These are phyloP conservation scores for Tilletiaria anomala DNA, from an alignment of 1,284 basidiomycete genomes.

Conservation along the genomic window DNA sequence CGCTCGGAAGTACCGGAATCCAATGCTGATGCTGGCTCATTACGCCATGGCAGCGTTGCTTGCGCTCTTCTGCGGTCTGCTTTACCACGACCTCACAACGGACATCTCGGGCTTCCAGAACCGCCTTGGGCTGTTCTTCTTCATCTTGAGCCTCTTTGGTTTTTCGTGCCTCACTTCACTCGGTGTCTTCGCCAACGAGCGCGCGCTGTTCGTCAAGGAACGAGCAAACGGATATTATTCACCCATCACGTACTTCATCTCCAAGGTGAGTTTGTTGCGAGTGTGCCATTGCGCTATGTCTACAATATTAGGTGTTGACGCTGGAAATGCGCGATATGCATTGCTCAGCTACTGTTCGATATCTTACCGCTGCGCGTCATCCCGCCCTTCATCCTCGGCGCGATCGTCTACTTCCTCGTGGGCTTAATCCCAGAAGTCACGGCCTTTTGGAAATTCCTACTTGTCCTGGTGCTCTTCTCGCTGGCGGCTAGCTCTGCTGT, in stretches of 20 bases:
- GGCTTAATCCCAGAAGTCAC: constrained; percentile 78
- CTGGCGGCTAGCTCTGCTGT: constrained; percentile 81
- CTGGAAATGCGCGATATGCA: neutral
- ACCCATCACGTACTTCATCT: constrained; percentile 83
- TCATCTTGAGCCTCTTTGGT: constrained; percentile 82
- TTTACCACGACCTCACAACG: constrained; percentile 62
- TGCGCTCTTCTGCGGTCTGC: constrained; percentile 61
- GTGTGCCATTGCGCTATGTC: neutral
- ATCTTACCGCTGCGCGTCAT: constrained; percentile 86
- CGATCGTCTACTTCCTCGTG: constrained; percentile 81
- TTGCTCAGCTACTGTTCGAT: constrained; percentile 69
- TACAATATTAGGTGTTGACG: too few species aligned
- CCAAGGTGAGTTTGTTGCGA: constrained; percentile 51
- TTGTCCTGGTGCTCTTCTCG: constrained; percentile 87
- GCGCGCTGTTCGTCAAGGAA: constrained; percentile 89
- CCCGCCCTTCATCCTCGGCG: constrained; percentile 82
- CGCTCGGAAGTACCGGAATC: constrained; percentile 66
- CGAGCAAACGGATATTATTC: constrained; percentile 94
- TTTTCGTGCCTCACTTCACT: constrained; percentile 88
- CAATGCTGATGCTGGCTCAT: constrained; percentile 75
- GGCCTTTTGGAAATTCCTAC: constrained; percentile 93
- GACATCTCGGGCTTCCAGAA: constrained; percentile 45
- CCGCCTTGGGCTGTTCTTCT: constrained; percentile 76
- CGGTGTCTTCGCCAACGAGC: constrained; percentile 80
- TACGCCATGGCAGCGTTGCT: constrained; percentile 70